Conservation (phyloP, 179 eudicot species). For the Actinidia arguta region DNA sequence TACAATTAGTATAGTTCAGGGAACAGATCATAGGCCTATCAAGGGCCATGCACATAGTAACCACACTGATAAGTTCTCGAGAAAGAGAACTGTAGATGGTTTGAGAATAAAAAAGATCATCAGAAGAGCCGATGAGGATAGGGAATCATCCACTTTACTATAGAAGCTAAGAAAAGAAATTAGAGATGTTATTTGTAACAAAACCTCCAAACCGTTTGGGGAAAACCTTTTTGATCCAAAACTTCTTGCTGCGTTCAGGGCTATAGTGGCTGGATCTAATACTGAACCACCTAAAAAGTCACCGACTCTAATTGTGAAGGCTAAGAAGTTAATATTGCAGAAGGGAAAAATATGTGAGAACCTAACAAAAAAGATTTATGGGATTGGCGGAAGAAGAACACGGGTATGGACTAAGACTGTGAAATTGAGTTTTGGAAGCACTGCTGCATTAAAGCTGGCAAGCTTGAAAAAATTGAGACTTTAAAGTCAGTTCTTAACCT, state of each 20-base stretch:
- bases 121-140: conserved; percentile 73
- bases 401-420: conserved; percentile 90
- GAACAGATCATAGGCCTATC: conserved; percentile 36
- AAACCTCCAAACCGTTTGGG: conserved; percentile 57
- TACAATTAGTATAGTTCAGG: conserved; percentile 81
- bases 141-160: conserved; percentile 69
- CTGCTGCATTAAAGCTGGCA: conserved; percentile 67
- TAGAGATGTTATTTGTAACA: conserved; percentile 82
- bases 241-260: conserved; percentile 90
- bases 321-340: conserved; percentile 69
- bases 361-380: conserved; percentile 88
- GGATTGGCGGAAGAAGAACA: conserved; percentile 74
- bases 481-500: conserved; percentile 78
- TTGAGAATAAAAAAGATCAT: conserved; percentile 81
- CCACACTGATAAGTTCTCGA: conserved; percentile 33
- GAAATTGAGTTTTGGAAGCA: conserved; percentile 97
- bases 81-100: conserved; percentile 55
- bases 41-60: conserved; percentile 32
- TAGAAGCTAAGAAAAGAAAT: conserved; percentile 83
- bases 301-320: conserved; percentile 56
- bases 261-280: conserved; percentile 65
- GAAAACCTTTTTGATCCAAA: conserved; percentile 74
- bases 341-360: conserved; percentile 91
- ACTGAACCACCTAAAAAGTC: conserved; percentile 61
- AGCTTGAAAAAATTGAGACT: conserved; percentile 83